A percentile compares a stretch with the other conserved stretches of the same genome.
Evolutionary conservation across 345 rosid species (phyloP).

Genomic region (Kandelia obovata): DNA sequence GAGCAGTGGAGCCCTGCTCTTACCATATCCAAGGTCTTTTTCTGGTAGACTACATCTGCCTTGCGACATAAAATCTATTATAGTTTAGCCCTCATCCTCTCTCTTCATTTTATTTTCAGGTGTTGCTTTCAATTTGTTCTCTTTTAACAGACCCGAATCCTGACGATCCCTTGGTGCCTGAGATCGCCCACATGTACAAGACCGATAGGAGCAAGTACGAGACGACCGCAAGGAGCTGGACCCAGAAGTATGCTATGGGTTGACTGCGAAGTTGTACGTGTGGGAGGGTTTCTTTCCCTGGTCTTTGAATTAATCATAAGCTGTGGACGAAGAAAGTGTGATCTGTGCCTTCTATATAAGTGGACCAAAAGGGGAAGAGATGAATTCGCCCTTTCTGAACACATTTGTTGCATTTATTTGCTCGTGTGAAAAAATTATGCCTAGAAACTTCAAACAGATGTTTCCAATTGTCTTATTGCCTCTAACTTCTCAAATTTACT

Average conservation of each 20-base stretch:
- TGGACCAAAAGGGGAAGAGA: conserved; percentile 36
- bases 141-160: conserved; percentile 72
- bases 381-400: conserved; percentile 28
- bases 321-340: conserved; percentile 30
- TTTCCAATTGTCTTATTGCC: not conserved
- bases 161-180: conserved; percentile 72
- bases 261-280: conserved; percentile 27
- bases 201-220: conserved; percentile 68
- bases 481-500: not conserved
- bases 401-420: conserved; percentile 30
- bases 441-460: conserved; percentile 7
- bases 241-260: conserved; percentile 81
- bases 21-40: conserved; percentile 26
- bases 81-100: not conserved
- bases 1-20: conserved; percentile 35
- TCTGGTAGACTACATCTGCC: not conserved
- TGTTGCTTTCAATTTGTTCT: conserved; percentile 71
- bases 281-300: conserved; percentile 37
- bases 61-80: not conserved
- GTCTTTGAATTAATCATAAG: conserved; percentile 23
- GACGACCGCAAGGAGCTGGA: conserved; percentile 79
- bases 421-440: conserved; percentile 28
- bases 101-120: conserved; percentile 27
- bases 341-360: conserved; percentile 19
- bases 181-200: conserved; percentile 83